Evolutionary conservation across 1,284 basidiomycete genomes (phyloP).

Genomic region (Cryptococcus sp.): DNA sequence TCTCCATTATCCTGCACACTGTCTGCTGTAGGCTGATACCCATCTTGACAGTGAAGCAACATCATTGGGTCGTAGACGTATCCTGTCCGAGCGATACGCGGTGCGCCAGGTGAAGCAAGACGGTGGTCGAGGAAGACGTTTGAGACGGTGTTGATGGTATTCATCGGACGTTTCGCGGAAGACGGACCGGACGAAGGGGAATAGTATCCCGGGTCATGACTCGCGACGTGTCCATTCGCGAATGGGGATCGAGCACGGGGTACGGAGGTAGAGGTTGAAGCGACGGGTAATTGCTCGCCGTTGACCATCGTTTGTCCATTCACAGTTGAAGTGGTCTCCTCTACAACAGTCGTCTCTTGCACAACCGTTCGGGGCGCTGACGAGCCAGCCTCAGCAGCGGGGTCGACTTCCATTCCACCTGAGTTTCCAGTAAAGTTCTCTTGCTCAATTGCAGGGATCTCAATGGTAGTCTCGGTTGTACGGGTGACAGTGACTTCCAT

Average conservation of each 20-base stretch:
- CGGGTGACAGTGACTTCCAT: background rate
- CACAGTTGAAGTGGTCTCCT: conserved; percentile 2
- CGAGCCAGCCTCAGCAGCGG: background rate
- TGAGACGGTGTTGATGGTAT: conserved; percentile 2
- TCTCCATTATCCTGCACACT: conserved; percentile 52
- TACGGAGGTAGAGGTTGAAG: too few relatives aligned
- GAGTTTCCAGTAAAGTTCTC: background rate
- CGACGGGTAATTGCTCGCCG: too few relatives aligned
- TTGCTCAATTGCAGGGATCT: background rate
- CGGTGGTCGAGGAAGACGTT: conserved; percentile 1
- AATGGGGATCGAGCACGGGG: too few relatives aligned
- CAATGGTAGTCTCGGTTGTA: background rate
- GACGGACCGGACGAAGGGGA: too few relatives aligned
- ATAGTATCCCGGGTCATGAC: too few relatives aligned
- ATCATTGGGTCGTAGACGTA: conserved; percentile 87
- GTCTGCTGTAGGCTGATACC: conserved; percentile 54
- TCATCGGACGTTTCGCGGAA: too few relatives aligned
- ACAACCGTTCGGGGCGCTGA: background rate
- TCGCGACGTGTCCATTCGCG: too few relatives aligned
- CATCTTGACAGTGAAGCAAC: conserved; percentile 68
- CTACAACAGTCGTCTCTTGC: background rate
- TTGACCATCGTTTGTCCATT: background rate
- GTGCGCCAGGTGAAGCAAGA: background rate
- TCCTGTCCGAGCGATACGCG: conserved; percentile 57
- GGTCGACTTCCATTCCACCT: conserved; percentile 17